These are phyloP conservation scores for Dujonia santamariae DNA, from an alignment of 1,139 yeast genomes.

Conservation along the genomic window DNA sequence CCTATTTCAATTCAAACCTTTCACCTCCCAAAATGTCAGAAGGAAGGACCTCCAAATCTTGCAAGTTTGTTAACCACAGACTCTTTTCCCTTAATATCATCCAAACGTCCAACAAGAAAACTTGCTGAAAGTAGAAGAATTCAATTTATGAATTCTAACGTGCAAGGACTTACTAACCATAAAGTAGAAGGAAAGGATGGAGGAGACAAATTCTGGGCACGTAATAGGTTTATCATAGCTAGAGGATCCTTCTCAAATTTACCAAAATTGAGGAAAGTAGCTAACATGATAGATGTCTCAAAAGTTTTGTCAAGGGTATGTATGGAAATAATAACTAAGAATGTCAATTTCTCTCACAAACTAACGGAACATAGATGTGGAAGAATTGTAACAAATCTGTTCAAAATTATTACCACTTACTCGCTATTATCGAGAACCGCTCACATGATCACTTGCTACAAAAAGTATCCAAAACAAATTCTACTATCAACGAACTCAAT, in stretches of 20 bases:
- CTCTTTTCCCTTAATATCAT: neutral
- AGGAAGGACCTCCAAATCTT: no score
- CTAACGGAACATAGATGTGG: conserved; percentile 20
- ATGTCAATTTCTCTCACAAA: neutral
- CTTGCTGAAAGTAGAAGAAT: no score
- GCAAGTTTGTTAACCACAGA: neutral
- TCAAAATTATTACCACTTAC: conserved; percentile 18
- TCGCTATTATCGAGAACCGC: no score
- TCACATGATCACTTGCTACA: no score
- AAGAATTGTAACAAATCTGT: conserved; percentile 12
- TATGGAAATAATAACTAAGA: no score
- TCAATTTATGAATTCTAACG: neutral
- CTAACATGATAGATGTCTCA: conserved; percentile 11
- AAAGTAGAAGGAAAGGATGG: neutral
- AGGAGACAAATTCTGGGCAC: conserved; percentile 13
- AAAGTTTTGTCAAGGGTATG: conserved; percentile 19
- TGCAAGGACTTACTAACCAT: neutral
- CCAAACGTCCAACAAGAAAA: no score
- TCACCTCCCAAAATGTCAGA: no score
- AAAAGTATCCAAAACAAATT: no score
- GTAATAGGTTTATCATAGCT: conserved; percentile 21
- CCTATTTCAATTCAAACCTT: no score
- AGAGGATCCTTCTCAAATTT: conserved; percentile 15
- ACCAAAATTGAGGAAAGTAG: conserved; percentile 9
- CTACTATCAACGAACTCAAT: no score